Base-by-base conservation (phyloP, 805 yeast species). In the Wickerhamomyces subpelliculosus region DNA sequence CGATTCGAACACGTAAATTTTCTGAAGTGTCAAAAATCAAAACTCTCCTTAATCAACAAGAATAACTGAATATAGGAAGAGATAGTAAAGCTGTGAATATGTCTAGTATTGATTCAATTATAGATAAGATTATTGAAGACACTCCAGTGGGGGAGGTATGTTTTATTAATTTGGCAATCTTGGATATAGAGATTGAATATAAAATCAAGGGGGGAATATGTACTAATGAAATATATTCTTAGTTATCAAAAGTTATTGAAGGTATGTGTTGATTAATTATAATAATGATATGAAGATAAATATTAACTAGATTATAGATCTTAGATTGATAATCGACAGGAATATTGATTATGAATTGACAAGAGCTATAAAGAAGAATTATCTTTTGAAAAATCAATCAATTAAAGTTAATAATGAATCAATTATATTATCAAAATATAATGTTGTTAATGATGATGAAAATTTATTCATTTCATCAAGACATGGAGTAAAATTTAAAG, bases 141-240 rank as follows among this genome's bases (percentile, higher is more conserved):
- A 70, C 80, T 3, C 80, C 82, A 17, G 75, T 80, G 7, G 82
- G 82, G 16, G 75, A 71, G 52, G 67, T 68, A 30, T 45, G 64
- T 38, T 35, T 38, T 8, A 38, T 55, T 14, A 21, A 13, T 13
- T 16, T 20, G n/a, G n/a, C 11, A 16, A 2, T 13, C n/a, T 17
- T 9, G 16, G 37, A 27, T 16, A 5, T n/a, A n/a, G 11, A 16
- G 11, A 16, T 16, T 27, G 24, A 22, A 22, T n/a, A n/a, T n/a
- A n/a, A n/a, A n/a, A n/a, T n/a, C n/a, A 22, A 22, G 10, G 24
- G 24, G 24, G 24, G 24, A 18, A 32, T 16, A 18, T 23, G 21
- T n/a, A n/a, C 43, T 40, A 34, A 36, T 31, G 13, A 17, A 13
- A 19, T 12, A n/a, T 3, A 12, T 12, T 5, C 4, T 21, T 29